phyloP scores from a whole-genome alignment of 768 basidiomycete species.

The Chalciporus chontae region DNA sequence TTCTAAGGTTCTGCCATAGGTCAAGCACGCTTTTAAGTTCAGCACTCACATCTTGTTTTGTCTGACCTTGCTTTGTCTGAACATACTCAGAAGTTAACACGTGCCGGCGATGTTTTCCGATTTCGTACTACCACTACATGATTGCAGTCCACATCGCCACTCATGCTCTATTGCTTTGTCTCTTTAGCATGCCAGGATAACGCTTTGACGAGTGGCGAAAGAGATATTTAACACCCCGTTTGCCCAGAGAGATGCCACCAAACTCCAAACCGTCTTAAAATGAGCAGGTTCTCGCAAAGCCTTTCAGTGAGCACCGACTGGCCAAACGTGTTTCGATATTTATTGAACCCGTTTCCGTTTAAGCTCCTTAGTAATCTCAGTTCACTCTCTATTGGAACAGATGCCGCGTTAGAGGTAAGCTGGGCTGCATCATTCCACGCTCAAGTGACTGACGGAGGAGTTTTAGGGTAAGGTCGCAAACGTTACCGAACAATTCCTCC shows the following conservation, averaged over 20 bases:
- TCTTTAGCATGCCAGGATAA: not conserved
- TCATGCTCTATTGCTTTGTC: constrained; percentile 22
- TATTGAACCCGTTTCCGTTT: not conserved
- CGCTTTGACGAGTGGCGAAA: constrained; percentile 26
- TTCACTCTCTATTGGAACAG: constrained; percentile 8
- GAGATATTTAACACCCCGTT: constrained; percentile 22
- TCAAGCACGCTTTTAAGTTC: not conserved
- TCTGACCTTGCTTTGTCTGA: constrained; percentile 6
- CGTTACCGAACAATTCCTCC: constrained; percentile 27
- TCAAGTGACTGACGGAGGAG: not conserved
- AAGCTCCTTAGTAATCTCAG: constrained; percentile 29
- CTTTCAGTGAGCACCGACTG: constrained; percentile 23
- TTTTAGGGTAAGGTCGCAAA: constrained; percentile 20
- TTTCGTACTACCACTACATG: constrained; percentile 8
- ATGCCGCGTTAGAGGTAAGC: constrained; percentile 18
- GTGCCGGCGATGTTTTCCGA: not conserved
- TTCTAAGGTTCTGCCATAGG: not conserved
- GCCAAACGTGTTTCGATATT: not conserved
- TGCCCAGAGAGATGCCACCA: not conserved
- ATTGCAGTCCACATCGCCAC: constrained; percentile 7
- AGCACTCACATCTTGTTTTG: not conserved
- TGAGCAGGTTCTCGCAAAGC: constrained; percentile 32
- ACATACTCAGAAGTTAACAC: not conserved
- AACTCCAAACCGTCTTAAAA: constrained; percentile 4
- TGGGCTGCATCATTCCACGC: not conserved